Percentiles rank a stretch among this genome's conserved stretches.
Conservation (phyloP, 2,329 filamentous ascomycete genomes). For the Xylogone sp. region DNA sequence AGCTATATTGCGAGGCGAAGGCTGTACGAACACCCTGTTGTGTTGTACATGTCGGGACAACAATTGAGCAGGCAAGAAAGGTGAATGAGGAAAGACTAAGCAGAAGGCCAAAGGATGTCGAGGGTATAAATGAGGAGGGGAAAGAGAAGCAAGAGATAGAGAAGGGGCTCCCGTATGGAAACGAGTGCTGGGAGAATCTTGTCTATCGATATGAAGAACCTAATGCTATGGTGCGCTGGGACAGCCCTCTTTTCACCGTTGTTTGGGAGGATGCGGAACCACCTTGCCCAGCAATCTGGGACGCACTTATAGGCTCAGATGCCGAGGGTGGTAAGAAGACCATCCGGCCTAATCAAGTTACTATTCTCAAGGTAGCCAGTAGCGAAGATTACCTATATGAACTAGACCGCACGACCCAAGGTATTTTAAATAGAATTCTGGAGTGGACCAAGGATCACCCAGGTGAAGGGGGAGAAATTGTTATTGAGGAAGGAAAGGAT, state of each 20-base stretch:
- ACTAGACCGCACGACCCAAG: slow-evolving; percentile 74
- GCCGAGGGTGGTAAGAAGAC: slow-evolving; percentile 59
- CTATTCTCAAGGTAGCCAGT: slow-evolving; percentile 61
- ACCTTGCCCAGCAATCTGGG: slow-evolving; percentile 71
- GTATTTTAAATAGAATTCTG: slow-evolving; percentile 66
- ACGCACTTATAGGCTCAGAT: slow-evolving; percentile 56
- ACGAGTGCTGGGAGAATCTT: slow-evolving; percentile 28
- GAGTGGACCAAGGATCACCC: slow-evolving; percentile 63
- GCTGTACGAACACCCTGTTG: slow-evolving; percentile 72
- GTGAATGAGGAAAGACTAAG: slow-evolving; percentile 59
- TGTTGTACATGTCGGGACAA: slow-evolving; percentile 63
- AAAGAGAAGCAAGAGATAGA: slow-evolving; percentile 29
- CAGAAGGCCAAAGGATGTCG: slow-evolving; percentile 24
- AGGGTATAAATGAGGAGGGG: slow-evolving; percentile 25
- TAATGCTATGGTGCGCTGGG: slow-evolving; percentile 81
- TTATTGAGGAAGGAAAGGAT: slow-evolving; percentile 24
- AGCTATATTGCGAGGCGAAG: slow-evolving; percentile 82
- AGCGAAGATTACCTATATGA: slow-evolving; percentile 74
- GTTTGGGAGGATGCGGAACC: slow-evolving; percentile 69
- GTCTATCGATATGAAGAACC: slow-evolving; percentile 79
- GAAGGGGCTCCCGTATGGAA: slow-evolving; percentile 27
- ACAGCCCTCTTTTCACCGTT: slow-evolving; percentile 76
- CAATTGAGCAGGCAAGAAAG: slow-evolving; percentile 44
- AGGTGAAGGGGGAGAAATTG: slow-evolving; percentile 57
- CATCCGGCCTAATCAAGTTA: slow-evolving; percentile 72